These are phyloP conservation scores for Centaurea solstitialis DNA, from an alignment of 129 eudicot species.

Conservation along the genomic window DNA sequence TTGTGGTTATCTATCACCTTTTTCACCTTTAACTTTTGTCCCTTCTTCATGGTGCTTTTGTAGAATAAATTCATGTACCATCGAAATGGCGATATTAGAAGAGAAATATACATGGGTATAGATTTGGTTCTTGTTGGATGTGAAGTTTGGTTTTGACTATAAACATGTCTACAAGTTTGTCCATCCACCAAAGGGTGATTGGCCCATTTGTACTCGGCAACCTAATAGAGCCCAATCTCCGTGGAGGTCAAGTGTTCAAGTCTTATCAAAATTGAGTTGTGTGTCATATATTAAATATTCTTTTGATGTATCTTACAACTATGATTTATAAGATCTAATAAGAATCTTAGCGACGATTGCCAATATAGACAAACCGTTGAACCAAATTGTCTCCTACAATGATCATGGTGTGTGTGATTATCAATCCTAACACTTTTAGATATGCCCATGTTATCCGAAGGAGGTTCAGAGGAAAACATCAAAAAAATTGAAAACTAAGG, in stretches of 20 bases:
- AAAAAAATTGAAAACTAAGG: too few species aligned
- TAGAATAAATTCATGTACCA: neutral
- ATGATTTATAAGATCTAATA: neutral
- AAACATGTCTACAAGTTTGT: neutral
- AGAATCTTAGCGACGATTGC: neutral
- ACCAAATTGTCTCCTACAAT: constrained; percentile 5
- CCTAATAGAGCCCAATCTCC: neutral
- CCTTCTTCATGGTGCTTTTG: neutral
- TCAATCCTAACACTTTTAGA: neutral
- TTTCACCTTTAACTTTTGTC: neutral
- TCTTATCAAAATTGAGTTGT: too few species aligned
- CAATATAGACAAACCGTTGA: neutral
- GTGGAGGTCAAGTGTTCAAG: neutral
- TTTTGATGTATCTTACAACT: neutral
- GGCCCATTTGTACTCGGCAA: neutral
- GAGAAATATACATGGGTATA: neutral
- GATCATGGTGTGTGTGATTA: constrained; percentile 5
- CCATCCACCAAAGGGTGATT: constrained; percentile 8
- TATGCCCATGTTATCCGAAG: neutral
- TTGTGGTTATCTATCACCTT: neutral
- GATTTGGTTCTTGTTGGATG: neutral
- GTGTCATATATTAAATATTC: neutral
- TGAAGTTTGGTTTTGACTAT: neutral
- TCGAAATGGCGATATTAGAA: neutral
- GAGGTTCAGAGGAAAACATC: too few species aligned